Percentiles rank a stretch among this genome's conserved stretches.
phyloP scores from a whole-genome alignment of 495 filamentous ascomycete genomes.

The Xylaria bambusicola region DNA sequence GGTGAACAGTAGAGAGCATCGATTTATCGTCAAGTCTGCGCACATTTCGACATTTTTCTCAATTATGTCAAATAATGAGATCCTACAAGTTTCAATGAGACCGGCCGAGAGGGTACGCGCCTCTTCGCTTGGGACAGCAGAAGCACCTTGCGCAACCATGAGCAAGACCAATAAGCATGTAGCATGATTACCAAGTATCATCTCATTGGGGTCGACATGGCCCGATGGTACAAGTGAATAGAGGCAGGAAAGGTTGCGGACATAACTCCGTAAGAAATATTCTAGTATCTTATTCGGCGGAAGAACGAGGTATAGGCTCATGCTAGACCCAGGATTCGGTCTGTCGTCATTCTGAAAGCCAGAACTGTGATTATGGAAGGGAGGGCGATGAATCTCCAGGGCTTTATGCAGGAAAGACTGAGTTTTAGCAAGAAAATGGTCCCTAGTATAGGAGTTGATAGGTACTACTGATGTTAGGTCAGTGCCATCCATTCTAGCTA shows the following conservation, averaged over 20 bases:
- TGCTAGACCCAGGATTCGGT: constrained; percentile 40
- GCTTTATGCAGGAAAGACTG: constrained; percentile 65
- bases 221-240: constrained; percentile 56
- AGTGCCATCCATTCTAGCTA: constrained; percentile 34
- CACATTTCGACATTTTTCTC: constrained; percentile 65
- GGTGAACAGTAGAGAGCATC: constrained; percentile 62
- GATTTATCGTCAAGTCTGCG: constrained; percentile 57
- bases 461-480: constrained; percentile 51
- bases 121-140: constrained; percentile 56
- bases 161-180: constrained; percentile 60
- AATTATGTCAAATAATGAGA: constrained; percentile 64
- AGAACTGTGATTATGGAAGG: constrained; percentile 31
- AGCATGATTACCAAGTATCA: constrained; percentile 59
- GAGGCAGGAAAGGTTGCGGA: constrained; percentile 58
- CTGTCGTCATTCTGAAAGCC: too few species aligned
- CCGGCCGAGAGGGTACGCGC: constrained; percentile 62
- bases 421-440: constrained; percentile 64
- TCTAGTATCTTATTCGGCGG: constrained; percentile 61
- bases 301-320: constrained; percentile 58
- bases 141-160: constrained; percentile 67
- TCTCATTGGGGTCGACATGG: constrained; percentile 59
- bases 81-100: constrained; percentile 64
- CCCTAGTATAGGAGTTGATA: constrained; percentile 52
- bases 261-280: constrained; percentile 61
- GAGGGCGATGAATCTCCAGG: constrained; percentile 57